Conservation (phyloP, 176 grass and related monocot genomes). For the Neostapfia colusana region DNA sequence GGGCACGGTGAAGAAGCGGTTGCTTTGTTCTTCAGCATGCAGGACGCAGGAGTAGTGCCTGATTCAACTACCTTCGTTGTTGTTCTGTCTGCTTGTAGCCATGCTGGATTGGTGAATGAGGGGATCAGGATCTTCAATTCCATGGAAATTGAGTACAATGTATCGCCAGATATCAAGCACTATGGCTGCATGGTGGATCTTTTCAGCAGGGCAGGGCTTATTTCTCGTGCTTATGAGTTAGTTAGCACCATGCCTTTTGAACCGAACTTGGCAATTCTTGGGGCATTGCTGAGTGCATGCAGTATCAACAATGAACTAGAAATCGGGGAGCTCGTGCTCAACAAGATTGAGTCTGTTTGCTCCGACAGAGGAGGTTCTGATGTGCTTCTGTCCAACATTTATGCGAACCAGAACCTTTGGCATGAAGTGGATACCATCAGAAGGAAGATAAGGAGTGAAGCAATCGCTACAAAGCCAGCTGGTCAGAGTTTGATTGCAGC, state of each 20-base stretch:
- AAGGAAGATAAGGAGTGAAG: slow-evolving; percentile 42
- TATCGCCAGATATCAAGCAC: slow-evolving; percentile 59
- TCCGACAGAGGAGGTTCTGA: slow-evolving; percentile 56
- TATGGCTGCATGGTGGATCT: slow-evolving; percentile 77
- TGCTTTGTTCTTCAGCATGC: slow-evolving; percentile 48
- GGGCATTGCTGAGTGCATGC: slow-evolving; percentile 63
- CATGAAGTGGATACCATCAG: slow-evolving; percentile 60
- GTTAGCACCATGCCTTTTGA: slow-evolving; percentile 54
- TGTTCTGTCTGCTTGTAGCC: slow-evolving; percentile 74
- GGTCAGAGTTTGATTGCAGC: slow-evolving; percentile 54
- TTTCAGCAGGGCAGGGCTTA: slow-evolving; percentile 65
- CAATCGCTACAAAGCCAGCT: slow-evolving; percentile 48
- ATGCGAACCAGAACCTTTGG: slow-evolving; percentile 61
- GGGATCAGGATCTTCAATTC: slow-evolving; percentile 58
- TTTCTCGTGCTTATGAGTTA: slow-evolving; percentile 52
- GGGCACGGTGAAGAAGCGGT: slow-evolving; percentile 49
- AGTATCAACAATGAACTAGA: slow-evolving; percentile 54
- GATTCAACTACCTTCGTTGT: slow-evolving; percentile 65
- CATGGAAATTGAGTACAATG: slow-evolving; percentile 49
- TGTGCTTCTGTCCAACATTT: slow-evolving; percentile 76
- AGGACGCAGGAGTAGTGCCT: slow-evolving; percentile 24
- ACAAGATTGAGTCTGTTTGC: slow-evolving; percentile 59
- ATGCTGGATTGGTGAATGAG: slow-evolving; percentile 68
- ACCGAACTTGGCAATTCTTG: slow-evolving; percentile 59
- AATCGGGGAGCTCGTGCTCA: slow-evolving; percentile 56